phyloP scores from a whole-genome alignment of 2,329 filamentous ascomycete species.

The Pseudogymnoascus sp. region DNA sequence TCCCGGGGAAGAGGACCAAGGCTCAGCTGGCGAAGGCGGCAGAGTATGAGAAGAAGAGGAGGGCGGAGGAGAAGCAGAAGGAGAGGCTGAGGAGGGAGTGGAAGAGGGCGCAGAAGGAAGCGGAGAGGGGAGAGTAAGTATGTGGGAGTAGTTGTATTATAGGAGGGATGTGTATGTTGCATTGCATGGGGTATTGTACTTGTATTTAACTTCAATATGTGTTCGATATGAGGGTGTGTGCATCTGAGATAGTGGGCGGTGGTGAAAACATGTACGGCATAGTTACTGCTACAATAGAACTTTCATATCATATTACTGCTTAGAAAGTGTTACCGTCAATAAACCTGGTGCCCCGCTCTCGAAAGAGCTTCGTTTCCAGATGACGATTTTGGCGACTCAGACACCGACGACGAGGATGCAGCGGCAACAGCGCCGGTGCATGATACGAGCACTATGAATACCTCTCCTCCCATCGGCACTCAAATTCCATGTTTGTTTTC shows the following conservation, averaged over 20 bases:
- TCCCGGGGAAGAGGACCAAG: conserved; percentile 19
- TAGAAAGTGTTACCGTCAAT: no score
- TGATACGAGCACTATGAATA: no score
- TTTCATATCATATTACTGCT: not conserved
- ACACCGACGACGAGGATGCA: no score
- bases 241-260: not conserved
- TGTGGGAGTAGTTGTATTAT: not conserved
- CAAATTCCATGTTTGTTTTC: no score
- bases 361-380: no score
- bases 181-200: conserved; percentile 3
- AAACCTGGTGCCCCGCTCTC: no score
- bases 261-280: not conserved
- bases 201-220: conserved; percentile 4
- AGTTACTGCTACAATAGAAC: not conserved
- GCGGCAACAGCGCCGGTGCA: no score
- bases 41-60: conserved; percentile 20
- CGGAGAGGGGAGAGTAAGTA: conserved; percentile 5
- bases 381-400: no score
- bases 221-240: conserved; percentile 1
- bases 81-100: conserved; percentile 10
- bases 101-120: conserved; percentile 11
- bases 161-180: conserved; percentile 2
- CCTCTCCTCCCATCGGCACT: no score
- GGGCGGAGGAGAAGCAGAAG: conserved; percentile 15
- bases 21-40: conserved; percentile 12